phyloP scores from a whole-genome alignment of 202 grass and related monocot genomes.

The Hordeum pubiflorum region DNA sequence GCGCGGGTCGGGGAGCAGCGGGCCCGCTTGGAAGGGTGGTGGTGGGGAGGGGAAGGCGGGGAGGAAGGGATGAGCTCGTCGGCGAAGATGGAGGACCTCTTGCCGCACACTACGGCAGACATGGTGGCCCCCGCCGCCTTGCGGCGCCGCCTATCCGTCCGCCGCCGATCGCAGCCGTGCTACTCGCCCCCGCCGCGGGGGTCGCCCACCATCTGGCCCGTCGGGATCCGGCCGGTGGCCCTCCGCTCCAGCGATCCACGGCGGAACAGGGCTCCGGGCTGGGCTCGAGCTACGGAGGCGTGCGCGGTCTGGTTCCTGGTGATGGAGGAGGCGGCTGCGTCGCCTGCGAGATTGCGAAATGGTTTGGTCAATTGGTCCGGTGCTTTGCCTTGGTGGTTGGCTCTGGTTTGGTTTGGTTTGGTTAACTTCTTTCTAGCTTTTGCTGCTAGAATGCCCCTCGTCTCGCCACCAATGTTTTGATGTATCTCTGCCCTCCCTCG shows the following conservation, averaged over 20 bases:
- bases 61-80: conserved; percentile 67
- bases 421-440: too few species aligned
- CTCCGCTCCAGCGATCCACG: conserved; percentile 44
- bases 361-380: not conserved
- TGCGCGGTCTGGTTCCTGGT: not conserved
- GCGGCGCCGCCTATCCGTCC: conserved; percentile 37
- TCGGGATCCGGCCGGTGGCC: conserved; percentile 7
- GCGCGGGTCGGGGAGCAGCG: conserved; percentile 54
- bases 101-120: conserved; percentile 98
- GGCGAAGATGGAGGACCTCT: conserved; percentile 94
- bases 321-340: not conserved
- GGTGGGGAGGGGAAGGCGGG: conserved; percentile 40
- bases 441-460: too few species aligned
- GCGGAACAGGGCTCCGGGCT: conserved; percentile 9
- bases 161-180: conserved; percentile 26
- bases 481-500: too few species aligned
- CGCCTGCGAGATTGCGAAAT: not conserved
- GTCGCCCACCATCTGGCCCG: conserved; percentile 36
- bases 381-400: not conserved
- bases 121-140: conserved; percentile 50
- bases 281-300: not conserved
- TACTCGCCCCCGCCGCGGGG: conserved; percentile 29
- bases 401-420: not conserved
- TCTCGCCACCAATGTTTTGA: too few species aligned
- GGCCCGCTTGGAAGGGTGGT: conserved; percentile 55